Evolutionary conservation across 2,329 filamentous ascomycete genomes (phyloP).

Genomic region (Arthroderma sp.): DNA sequence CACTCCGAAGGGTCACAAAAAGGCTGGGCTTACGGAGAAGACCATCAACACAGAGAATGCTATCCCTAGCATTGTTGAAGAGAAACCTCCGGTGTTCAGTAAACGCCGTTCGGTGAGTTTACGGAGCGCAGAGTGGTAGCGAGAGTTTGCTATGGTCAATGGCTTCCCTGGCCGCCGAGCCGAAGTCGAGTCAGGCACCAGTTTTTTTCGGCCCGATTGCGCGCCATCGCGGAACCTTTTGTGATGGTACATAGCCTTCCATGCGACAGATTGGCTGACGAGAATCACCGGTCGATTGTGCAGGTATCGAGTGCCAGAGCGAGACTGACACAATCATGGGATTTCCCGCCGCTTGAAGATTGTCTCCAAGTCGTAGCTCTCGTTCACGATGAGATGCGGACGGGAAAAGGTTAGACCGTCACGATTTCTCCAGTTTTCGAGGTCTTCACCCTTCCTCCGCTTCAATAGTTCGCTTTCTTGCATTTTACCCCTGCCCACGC

Average conservation of each 20-base stretch:
- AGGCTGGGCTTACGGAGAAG: not conserved
- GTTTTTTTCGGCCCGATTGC: slow-evolving; percentile 3
- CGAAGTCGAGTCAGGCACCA: slow-evolving; percentile 2
- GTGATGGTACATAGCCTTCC: not conserved
- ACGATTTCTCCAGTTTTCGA: not conserved
- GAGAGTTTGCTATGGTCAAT: not conserved
- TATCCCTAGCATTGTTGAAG: not conserved
- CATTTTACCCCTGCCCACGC: not conserved
- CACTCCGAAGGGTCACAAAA: not conserved
- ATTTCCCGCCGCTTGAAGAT: not conserved
- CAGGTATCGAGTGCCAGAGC: too few species aligned
- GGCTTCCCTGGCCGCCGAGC: slow-evolving; percentile 1
- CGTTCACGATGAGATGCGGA: not conserved
- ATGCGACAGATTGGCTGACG: not conserved
- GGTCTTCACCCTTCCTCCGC: not conserved
- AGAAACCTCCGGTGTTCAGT: slow-evolving; percentile 1
- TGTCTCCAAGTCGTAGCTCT: not conserved
- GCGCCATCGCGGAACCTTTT: not conserved
- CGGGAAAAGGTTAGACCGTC: slow-evolving; percentile 1
- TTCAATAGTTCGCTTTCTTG: slow-evolving; percentile 3
- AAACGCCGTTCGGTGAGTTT: not conserved
- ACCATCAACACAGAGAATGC: not conserved
- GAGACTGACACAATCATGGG: not conserved
- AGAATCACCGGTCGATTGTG: not conserved
- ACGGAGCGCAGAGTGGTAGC: not conserved